Evolutionary conservation across 129 eudicot species (phyloP).

Genomic region (Flaveria trinervia): DNA sequence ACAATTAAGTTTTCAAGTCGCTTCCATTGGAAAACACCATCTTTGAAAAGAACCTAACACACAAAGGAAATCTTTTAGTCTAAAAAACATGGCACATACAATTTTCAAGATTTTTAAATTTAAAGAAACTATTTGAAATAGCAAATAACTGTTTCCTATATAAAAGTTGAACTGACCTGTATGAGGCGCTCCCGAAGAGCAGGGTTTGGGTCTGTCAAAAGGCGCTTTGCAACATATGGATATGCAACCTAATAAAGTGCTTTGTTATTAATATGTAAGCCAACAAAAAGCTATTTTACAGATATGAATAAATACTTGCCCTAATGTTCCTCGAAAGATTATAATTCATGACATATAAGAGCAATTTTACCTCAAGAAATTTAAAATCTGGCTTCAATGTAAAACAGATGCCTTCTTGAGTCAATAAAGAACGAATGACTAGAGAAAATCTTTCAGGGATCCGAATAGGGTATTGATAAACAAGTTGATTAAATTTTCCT

Average conservation of each 20-base stretch:
- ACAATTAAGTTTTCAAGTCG: constrained; percentile 91
- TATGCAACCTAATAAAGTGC: constrained; percentile 73
- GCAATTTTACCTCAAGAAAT: constrained; percentile 78
- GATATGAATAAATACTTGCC: not conserved
- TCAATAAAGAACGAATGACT: constrained; percentile 94
- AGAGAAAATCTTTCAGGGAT: constrained; percentile 99
- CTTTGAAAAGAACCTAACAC: constrained; percentile 87
- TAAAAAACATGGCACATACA: not conserved
- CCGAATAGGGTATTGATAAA: constrained; percentile 95
- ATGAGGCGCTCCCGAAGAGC: constrained; percentile 98
- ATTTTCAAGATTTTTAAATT: constrained; percentile 17
- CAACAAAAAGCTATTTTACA: not conserved
- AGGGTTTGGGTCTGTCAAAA: constrained; percentile 96
- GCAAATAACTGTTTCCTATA: constrained; percentile 10
- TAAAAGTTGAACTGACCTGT: constrained; percentile 53
- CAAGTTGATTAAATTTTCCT: constrained; percentile 98
- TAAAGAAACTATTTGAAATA: not conserved
- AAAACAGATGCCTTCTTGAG: constrained; percentile 99
- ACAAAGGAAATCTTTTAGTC: constrained; percentile 14
- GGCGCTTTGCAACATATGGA: constrained; percentile 98
- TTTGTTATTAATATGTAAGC: constrained; percentile 12
- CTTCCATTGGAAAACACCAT: constrained; percentile 95
- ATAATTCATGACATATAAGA: constrained; percentile 12
- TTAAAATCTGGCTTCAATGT: constrained; percentile 89
- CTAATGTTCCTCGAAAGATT: constrained; percentile 5